Evolutionary conservation across 352 stramenopile genomes (phyloP).

Genomic region (Pythium brachiatum): DNA sequence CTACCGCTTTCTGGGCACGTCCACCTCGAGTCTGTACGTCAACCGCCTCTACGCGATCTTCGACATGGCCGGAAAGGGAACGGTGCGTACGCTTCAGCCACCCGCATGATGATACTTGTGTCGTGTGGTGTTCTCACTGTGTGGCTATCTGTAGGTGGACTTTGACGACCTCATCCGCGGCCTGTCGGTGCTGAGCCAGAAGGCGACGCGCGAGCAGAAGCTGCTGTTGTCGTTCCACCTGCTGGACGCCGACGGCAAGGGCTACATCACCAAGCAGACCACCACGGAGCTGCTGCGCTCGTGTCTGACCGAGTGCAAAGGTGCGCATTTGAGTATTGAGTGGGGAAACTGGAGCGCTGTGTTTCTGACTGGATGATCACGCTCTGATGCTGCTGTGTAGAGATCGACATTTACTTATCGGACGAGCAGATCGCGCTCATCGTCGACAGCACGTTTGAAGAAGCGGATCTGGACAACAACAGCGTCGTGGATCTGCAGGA

Average conservation of each 20-base stretch:
- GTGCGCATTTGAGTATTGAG: conserved; percentile 42
- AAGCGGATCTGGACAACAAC: conserved; percentile 78
- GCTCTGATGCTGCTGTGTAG: conserved; percentile 24
- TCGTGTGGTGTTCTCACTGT: too few relatives aligned
- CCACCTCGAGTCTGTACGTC: conserved; percentile 73
- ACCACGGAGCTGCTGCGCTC: conserved; percentile 81
- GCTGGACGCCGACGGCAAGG: conserved; percentile 71
- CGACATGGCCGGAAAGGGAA: conserved; percentile 72
- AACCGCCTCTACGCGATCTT: conserved; percentile 88
- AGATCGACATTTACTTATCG: conserved; percentile 76
- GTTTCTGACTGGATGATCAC: too few relatives aligned
- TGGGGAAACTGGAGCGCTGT: too few relatives aligned
- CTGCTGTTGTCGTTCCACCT: conserved; percentile 85
- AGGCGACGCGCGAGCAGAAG: conserved; percentile 84
- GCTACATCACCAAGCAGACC: conserved; percentile 82
- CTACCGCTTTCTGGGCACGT: conserved; percentile 75
- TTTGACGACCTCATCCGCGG: conserved; percentile 84
- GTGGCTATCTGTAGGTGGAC: conserved; percentile 44
- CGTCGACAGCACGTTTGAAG: conserved; percentile 81
- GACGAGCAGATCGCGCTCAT: conserved; percentile 76
- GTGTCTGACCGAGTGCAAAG: conserved; percentile 82
- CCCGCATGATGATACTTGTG: too few relatives aligned
- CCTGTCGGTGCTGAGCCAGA: conserved; percentile 79
- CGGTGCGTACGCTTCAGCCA: too few relatives aligned
- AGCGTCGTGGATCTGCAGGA: conserved; percentile 76